Evolutionary conservation across 2,329 filamentous ascomycete species (phyloP).

Genomic region (Hypoxylon sp.): DNA sequence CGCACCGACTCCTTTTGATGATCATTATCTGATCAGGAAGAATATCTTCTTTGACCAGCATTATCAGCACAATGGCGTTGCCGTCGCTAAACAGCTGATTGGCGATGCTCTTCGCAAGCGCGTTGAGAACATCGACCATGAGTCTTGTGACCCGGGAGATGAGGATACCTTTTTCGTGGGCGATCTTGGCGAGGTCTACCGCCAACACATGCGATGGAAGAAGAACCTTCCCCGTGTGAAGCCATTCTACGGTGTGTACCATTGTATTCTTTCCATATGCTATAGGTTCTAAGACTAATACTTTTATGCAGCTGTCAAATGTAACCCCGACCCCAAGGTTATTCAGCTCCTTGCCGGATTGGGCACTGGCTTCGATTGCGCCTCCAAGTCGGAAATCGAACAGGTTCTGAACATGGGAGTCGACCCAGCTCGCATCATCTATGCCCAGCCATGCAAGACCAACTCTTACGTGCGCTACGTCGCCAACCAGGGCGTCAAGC

Average conservation of each 20-base stretch:
- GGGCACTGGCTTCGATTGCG: slow-evolving; percentile 96
- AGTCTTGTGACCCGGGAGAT: slow-evolving; percentile 88
- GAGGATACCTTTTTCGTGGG: slow-evolving; percentile 99
- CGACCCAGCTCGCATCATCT: slow-evolving; percentile 92
- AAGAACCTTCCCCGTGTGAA: slow-evolving; percentile 89
- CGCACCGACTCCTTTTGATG: slow-evolving; percentile 59
- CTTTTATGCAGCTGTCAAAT: slow-evolving; percentile 83
- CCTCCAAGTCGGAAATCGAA: slow-evolving; percentile 97
- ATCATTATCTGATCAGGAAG: slow-evolving; percentile 53
- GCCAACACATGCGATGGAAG: slow-evolving; percentile 99
- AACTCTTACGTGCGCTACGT: slow-evolving; percentile 97
- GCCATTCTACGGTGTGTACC: slow-evolving; percentile 86
- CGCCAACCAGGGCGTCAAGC: slow-evolving; percentile 82
- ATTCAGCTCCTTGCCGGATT: slow-evolving; percentile 86
- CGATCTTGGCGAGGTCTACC: slow-evolving; percentile 97
- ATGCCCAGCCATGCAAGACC: slow-evolving; percentile 99
- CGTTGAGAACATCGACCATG: slow-evolving; percentile 83
- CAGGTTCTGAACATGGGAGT: slow-evolving; percentile 85
- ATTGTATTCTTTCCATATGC: neutral
- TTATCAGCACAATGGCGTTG: slow-evolving; percentile 54
- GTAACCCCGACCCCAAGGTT: slow-evolving; percentile 92
- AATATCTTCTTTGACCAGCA: slow-evolving; percentile 51
- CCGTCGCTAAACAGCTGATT: slow-evolving; percentile 79
- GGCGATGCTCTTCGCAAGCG: slow-evolving; percentile 86
- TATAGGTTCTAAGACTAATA: slow-evolving; percentile 18